Conservation (phyloP, 2,329 filamentous ascomycete genomes). For the Cytospora piceae region DNA sequence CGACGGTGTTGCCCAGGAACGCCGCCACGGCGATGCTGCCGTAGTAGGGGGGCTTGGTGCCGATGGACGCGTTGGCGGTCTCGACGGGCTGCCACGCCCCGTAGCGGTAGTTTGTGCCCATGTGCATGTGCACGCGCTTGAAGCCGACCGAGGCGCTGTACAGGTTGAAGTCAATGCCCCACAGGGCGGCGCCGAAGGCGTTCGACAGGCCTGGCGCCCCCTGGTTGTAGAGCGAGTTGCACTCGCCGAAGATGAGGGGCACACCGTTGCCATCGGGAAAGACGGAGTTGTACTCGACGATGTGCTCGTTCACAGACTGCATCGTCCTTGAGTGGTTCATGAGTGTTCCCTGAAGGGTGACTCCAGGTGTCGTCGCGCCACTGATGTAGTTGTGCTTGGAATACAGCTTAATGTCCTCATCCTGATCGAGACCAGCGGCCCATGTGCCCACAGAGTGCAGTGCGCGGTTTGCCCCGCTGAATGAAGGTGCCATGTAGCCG, state of each 20-base stretch:
- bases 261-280: constrained; percentile 35
- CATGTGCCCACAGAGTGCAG: constrained; percentile 56
- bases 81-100: constrained; percentile 62
- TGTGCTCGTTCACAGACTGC: constrained; percentile 51
- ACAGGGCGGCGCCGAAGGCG: constrained; percentile 67
- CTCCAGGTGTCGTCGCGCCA: constrained; percentile 60
- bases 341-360: constrained; percentile 64
- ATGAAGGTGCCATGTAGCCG: constrained; percentile 61
- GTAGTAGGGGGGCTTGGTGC: constrained; percentile 68
- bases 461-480: constrained; percentile 55
- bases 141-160: constrained; percentile 60
- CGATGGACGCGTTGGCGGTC: constrained; percentile 52
- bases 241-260: constrained; percentile 63
- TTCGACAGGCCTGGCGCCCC: constrained; percentile 65
- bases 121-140: constrained; percentile 64
- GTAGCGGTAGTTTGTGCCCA: constrained; percentile 66
- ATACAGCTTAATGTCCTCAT: constrained; percentile 55
- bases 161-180: constrained; percentile 66
- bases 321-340: constrained; percentile 65
- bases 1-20: constrained; percentile 51
- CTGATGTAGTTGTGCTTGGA: constrained; percentile 68
- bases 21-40: constrained; percentile 62
- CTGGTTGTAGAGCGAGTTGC: constrained; percentile 66
- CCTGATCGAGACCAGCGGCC: constrained; percentile 55
- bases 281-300: constrained; percentile 51